Evolutionary conservation across 345 rosid genomes (phyloP).

Genomic region (Eucalyptus curtisii): DNA sequence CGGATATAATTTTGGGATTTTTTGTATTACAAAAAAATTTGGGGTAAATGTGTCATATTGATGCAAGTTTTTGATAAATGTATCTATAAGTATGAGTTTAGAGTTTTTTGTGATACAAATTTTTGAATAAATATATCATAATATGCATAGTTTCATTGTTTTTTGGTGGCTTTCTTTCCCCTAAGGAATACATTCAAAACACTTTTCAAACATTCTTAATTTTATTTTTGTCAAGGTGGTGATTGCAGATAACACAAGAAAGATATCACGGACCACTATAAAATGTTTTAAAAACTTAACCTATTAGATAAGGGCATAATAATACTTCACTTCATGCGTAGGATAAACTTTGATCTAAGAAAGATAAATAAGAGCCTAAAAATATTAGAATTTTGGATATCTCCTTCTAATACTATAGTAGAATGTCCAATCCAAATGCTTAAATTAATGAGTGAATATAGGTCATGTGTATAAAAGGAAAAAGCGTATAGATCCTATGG

Average conservation of each 20-base stretch:
- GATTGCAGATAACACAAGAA: background rate
- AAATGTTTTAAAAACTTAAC: background rate
- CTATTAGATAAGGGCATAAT: background rate
- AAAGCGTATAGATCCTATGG: background rate
- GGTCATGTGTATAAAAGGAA: background rate
- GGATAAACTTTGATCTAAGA: background rate
- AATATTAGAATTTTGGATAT: background rate
- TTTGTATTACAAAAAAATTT: too few species aligned
- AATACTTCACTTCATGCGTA: background rate
- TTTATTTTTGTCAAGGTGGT: background rate
- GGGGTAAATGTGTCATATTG: background rate
- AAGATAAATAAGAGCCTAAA: background rate
- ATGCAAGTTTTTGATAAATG: background rate
- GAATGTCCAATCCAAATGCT: background rate
- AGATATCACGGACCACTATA: background rate
- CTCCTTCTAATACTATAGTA: background rate
- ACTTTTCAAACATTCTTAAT: background rate
- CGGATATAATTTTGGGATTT: too few species aligned
- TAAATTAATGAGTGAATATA: background rate
- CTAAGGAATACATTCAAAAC: background rate
- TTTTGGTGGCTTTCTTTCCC: background rate
- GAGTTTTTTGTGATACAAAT: too few species aligned
- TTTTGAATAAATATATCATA: too few species aligned
- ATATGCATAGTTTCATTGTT: background rate
- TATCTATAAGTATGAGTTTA: too few species aligned